These are phyloP conservation scores for Venturia aucupariae DNA, from an alignment of 2,329 filamentous ascomycete species.

Conservation along the genomic window DNA sequence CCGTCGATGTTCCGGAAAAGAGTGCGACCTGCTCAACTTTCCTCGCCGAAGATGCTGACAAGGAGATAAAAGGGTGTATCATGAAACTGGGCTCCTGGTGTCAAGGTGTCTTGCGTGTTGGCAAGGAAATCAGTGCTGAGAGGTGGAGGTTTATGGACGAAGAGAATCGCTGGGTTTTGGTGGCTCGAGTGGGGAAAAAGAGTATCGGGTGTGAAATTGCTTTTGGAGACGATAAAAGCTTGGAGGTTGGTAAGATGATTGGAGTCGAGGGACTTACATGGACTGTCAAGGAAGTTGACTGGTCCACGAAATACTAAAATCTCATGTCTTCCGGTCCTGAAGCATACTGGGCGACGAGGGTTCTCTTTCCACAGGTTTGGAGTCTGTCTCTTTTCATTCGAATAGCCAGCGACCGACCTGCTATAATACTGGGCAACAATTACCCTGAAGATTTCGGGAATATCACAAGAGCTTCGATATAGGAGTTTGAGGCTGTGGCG, in stretches of 20 bases:
- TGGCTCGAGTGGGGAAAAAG: not conserved
- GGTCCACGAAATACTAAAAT: not conserved
- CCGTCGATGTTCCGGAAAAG: not conserved
- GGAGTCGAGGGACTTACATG: not conserved
- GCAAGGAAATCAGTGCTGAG: constrained; percentile 7
- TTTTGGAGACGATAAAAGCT: not conserved
- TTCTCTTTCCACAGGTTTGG: not conserved
- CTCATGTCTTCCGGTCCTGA: not conserved
- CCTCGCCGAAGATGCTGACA: not conserved
- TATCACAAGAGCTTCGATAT: too few species aligned
- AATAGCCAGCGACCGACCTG: not conserved
- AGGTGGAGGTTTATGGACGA: constrained; percentile 5
- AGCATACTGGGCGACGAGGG: not conserved
- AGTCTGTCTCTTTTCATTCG: not conserved
- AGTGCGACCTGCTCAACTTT: not conserved
- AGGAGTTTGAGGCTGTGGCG: too few species aligned
- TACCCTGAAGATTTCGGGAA: too few species aligned
- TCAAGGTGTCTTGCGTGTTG: constrained; percentile 3
- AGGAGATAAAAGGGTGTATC: constrained; percentile 4
- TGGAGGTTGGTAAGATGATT: not conserved
- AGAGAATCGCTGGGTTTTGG: not conserved
- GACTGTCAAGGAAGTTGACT: not conserved
- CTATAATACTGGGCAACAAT: too few species aligned
- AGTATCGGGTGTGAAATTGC: not conserved
- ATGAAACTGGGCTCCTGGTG: constrained; percentile 7